Evolutionary conservation across 2,329 filamentous ascomycete species (phyloP).

Genomic region (Ophiocordyceps australis): DNA sequence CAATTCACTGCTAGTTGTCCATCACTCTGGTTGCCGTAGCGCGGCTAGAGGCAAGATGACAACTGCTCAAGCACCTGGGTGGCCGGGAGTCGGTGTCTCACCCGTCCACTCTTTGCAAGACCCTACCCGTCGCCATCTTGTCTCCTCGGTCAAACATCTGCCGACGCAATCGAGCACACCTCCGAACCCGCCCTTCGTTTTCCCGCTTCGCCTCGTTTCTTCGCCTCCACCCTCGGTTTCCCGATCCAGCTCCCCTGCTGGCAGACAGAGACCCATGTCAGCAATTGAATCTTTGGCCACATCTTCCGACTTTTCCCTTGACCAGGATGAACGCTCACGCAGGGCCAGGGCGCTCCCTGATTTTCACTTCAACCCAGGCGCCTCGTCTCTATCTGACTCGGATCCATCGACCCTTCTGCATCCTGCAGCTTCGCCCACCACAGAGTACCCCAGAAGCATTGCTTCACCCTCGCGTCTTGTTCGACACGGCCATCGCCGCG

Average conservation of each 20-base stretch:
- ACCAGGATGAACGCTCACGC: constrained; percentile 8
- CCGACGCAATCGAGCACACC: constrained; percentile 20
- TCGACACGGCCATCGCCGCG: constrained; percentile 61
- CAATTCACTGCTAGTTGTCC: constrained; percentile 17
- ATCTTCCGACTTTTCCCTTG: constrained; percentile 10
- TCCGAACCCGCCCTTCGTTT: constrained; percentile 48
- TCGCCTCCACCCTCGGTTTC: constrained; percentile 26
- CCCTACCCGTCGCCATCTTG: constrained; percentile 4
- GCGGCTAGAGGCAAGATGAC: constrained; percentile 27
- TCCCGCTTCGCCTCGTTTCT: constrained; percentile 30
- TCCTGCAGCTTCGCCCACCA: constrained; percentile 35
- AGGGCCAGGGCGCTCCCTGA: constrained; percentile 26
- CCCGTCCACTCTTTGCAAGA: constrained; percentile 8
- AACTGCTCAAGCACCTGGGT: constrained; percentile 19
- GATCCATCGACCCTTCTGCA: constrained; percentile 22
- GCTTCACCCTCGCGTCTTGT: constrained; percentile 38
- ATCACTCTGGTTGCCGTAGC: constrained; percentile 26
- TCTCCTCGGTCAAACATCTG: no score
- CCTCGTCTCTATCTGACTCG: constrained; percentile 13
- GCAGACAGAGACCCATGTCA: constrained; percentile 32
- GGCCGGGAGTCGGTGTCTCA: constrained; percentile 12
- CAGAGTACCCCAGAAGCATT: constrained; percentile 25
- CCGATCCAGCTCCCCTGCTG: constrained; percentile 26
- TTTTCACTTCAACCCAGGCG: constrained; percentile 38
- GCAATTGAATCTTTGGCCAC: constrained; percentile 26